Conservation (phyloP, 768 basidiomycete species). For the Amanita thiersii region DNA sequence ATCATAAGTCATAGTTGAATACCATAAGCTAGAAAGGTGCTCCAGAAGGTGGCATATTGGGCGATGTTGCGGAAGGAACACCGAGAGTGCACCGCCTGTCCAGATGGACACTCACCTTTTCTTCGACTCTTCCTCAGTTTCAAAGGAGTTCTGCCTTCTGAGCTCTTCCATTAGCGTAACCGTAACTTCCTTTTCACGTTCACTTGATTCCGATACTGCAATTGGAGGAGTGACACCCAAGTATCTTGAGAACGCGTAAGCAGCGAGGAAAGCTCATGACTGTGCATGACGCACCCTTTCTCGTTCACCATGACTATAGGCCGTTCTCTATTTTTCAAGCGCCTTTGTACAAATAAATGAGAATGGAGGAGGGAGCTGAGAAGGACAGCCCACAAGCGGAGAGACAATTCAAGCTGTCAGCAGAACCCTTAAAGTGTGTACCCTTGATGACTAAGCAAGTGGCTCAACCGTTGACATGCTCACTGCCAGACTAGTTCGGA, state of each 20-base stretch:
- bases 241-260: constrained; percentile 36
- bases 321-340: not conserved
- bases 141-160: constrained; percentile 77
- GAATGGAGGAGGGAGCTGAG: not conserved
- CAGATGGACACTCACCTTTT: constrained; percentile 56
- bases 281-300: constrained; percentile 3
- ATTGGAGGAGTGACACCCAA: constrained; percentile 85
- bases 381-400: not conserved
- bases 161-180: constrained; percentile 87
- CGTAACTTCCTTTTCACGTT: constrained; percentile 79
- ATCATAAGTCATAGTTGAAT: not conserved
- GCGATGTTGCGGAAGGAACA: constrained; percentile 2
- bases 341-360: not conserved
- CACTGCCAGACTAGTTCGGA: not conserved
- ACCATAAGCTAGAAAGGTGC: not conserved
- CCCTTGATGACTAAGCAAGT: constrained; percentile 6
- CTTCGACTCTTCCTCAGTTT: constrained; percentile 81
- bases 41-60: constrained; percentile 4
- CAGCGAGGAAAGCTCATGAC: constrained; percentile 1
- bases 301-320: constrained; percentile 4
- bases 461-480: not conserved
- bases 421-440: not conserved
- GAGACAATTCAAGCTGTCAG: not conserved
- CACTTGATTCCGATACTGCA: constrained; percentile 62
- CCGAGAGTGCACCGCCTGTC: constrained; percentile 1